Evolutionary conservation across 768 basidiomycete species (phyloP).

Genomic region (Russula emetica): DNA sequence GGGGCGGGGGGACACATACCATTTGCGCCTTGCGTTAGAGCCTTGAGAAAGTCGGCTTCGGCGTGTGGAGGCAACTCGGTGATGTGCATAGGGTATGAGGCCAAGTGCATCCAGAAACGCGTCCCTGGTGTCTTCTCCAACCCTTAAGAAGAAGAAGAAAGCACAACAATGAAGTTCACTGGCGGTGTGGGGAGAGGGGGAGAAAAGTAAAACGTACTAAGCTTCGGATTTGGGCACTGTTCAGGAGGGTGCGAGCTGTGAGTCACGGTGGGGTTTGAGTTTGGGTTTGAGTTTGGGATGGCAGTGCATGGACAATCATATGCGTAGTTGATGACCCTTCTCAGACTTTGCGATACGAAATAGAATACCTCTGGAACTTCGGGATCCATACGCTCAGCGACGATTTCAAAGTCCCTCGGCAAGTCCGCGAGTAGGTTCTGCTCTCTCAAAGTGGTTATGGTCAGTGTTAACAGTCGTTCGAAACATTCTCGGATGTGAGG

Average conservation of each 20-base stretch:
- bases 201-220: neutral
- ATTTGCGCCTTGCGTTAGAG: conserved; percentile 13
- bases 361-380: conserved; percentile 13
- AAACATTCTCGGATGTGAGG: conserved; percentile 11
- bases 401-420: conserved; percentile 12
- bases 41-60: conserved; percentile 16
- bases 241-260: neutral
- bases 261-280: no score
- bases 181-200: no score
- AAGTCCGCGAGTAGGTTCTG: conserved; percentile 7
- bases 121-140: neutral
- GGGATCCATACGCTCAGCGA: conserved; percentile 17
- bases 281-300: neutral
- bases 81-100: conserved; percentile 15
- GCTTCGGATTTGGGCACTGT: conserved; percentile 6
- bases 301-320: conserved; percentile 3
- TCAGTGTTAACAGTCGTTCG: neutral
- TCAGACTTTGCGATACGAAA: conserved; percentile 7
- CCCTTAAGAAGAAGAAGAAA: neutral
- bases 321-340: conserved; percentile 12
- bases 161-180: no score
- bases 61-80: neutral
- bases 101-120: conserved; percentile 14
- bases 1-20: neutral
- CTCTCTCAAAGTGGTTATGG: neutral